A percentile compares a stretch with the other conserved stretches of the same genome.
These are phyloP conservation scores for Aegilops speltoides DNA, from an alignment of 176 grass and related monocot species.

Conservation along the genomic window DNA sequence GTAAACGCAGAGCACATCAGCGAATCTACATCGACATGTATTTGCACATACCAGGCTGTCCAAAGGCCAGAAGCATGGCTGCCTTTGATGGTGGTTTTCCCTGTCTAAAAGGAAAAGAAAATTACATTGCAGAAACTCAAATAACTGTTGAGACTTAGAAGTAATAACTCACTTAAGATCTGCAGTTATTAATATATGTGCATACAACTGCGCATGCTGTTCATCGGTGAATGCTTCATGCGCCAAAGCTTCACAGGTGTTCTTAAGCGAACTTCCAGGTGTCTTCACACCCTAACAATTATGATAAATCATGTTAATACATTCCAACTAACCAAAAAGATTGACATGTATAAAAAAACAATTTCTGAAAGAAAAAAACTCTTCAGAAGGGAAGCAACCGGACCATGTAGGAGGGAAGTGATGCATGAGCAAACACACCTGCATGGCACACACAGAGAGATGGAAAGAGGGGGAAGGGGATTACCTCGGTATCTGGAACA, in stretches of 20 bases:
- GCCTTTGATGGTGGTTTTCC: conserved; percentile 47
- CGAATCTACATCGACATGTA: not conserved
- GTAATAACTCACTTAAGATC: conserved; percentile 54
- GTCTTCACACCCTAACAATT: conserved; percentile 32
- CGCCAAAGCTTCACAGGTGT: conserved; percentile 26
- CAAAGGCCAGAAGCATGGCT: conserved; percentile 64
- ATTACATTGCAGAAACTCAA: not conserved
- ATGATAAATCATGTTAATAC: not conserved
- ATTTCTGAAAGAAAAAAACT: not conserved
- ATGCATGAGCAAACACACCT: not conserved
- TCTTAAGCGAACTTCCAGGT: conserved; percentile 16
- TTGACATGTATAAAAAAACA: not conserved
- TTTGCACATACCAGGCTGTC: conserved; percentile 50
- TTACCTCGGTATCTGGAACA: conserved; percentile 41
- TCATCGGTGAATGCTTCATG: conserved; percentile 59
- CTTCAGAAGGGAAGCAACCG: not conserved
- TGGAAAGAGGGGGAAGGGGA: not conserved
- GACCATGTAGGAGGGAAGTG: not conserved
- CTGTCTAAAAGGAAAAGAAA: conserved; percentile 48
- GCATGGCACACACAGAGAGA: not conserved
- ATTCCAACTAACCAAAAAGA: not conserved
- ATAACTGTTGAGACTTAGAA: not conserved
- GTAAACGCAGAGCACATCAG: not conserved
- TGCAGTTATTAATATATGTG: conserved; percentile 65
- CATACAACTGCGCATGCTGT: conserved; percentile 51